phyloP scores from a whole-genome alignment of 805 yeast species.

The Candida odintsovae region DNA sequence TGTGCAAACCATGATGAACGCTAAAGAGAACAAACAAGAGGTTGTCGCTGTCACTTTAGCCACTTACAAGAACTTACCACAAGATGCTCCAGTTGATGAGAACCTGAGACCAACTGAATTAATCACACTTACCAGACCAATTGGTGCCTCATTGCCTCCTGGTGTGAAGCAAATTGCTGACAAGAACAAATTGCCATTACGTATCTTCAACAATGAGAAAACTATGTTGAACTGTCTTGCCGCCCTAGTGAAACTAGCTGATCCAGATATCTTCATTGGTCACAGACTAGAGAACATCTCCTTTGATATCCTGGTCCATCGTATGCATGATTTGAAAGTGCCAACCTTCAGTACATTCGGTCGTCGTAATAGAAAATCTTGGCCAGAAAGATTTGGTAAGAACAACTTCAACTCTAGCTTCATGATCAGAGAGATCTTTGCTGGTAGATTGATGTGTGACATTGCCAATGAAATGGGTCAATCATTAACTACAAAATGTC shows the following conservation, averaged over 20 bases:
- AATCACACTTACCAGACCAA: slow-evolving; percentile 76
- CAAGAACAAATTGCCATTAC: slow-evolving; percentile 44
- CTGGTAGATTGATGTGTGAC: slow-evolving; percentile 89
- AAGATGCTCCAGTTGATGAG: slow-evolving; percentile 69
- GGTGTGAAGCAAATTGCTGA: slow-evolving; percentile 62
- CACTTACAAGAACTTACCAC: slow-evolving; percentile 60
- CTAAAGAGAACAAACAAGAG: slow-evolving; percentile 75
- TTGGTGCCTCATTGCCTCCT: slow-evolving; percentile 66
- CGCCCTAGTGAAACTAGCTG: slow-evolving; percentile 62
- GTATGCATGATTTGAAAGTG: slow-evolving; percentile 72
- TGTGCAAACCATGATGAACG: slow-evolving; percentile 75
- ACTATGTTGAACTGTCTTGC: slow-evolving; percentile 69
- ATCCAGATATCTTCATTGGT: slow-evolving; percentile 89
- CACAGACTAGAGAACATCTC: slow-evolving; percentile 78
- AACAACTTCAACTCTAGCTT: slow-evolving; percentile 45
- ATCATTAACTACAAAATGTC: slow-evolving; percentile 85
- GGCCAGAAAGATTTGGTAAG: slow-evolving; percentile 72
- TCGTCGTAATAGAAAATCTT: slow-evolving; percentile 64
- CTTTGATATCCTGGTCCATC: slow-evolving; percentile 71
- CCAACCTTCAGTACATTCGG: slow-evolving; percentile 79
- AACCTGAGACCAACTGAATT: slow-evolving; percentile 52
- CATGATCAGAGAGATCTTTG: slow-evolving; percentile 60
- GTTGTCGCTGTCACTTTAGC: slow-evolving; percentile 79
- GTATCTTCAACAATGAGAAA: slow-evolving; percentile 67
- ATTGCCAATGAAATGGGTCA: slow-evolving; percentile 93